These are phyloP conservation scores for Trifolium repens DNA, from an alignment of 306 rosid species.

Conservation along the genomic window DNA sequence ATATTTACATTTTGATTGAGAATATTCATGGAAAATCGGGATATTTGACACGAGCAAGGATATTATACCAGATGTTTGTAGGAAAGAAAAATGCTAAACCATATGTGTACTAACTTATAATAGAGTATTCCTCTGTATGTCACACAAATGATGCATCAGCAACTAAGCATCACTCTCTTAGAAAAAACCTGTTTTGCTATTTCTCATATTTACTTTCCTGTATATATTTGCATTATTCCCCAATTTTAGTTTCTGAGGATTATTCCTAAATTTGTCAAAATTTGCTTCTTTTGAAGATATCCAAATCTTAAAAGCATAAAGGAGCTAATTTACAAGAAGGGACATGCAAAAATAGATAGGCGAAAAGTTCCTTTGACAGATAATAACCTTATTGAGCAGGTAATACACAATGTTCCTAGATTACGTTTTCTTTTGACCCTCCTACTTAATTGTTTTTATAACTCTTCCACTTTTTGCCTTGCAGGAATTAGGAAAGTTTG, in stretches of 20 bases:
- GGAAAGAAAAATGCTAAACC: too few relatives aligned
- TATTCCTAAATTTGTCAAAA: conserved; percentile 19
- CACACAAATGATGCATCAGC: neutral
- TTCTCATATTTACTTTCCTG: neutral
- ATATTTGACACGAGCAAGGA: too few relatives aligned
- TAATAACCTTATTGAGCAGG: conserved; percentile 80
- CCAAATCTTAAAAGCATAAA: conserved; percentile 79
- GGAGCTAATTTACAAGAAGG: conserved; percentile 84
- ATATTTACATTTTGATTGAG: too few relatives aligned
- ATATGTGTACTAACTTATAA: neutral
- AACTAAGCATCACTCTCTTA: neutral
- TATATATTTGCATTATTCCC: neutral
- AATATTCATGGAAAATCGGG: too few relatives aligned
- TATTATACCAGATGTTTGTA: too few relatives aligned
- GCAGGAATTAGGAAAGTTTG: conserved; percentile 69
- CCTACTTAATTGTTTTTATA: neutral
- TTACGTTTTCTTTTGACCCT: conserved; percentile 4
- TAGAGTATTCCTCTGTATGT: neutral
- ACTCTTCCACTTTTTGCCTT: conserved; percentile 10
- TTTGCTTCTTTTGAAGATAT: conserved; percentile 56
- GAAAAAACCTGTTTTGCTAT: neutral
- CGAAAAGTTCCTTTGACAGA: conserved; percentile 84
- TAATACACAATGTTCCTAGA: conserved; percentile 30
- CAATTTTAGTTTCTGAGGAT: neutral
- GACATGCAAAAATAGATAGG: conserved; percentile 57